Conservation (phyloP, 2,329 filamentous ascomycete genomes). For the Peltaster fructicola region DNA sequence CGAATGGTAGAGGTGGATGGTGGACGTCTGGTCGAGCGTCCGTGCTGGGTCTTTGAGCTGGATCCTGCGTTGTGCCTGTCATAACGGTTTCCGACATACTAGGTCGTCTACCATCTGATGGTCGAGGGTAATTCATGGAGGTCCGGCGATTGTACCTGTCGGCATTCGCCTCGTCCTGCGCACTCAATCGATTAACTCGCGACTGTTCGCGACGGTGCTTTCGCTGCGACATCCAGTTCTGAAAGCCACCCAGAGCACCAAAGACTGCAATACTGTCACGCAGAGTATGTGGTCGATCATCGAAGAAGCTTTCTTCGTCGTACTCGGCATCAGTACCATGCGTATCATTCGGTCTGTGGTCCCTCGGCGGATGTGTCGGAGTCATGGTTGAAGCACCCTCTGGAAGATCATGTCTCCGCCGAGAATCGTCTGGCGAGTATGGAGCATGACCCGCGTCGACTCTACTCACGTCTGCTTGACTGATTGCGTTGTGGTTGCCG, state of each 20-base stretch:
- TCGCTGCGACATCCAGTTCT: constrained; percentile 30
- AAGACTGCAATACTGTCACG: constrained; percentile 31
- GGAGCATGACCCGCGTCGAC: constrained; percentile 38
- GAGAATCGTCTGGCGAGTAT: constrained; percentile 21
- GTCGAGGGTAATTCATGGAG: constrained; percentile 13
- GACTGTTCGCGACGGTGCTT: constrained; percentile 42
- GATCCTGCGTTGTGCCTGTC: constrained; percentile 18
- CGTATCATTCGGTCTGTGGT: no score
- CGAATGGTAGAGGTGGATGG: constrained; percentile 18
- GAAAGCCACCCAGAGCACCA: constrained; percentile 15
- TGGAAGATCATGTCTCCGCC: constrained; percentile 3
- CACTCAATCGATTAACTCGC: constrained; percentile 37
- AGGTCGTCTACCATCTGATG: constrained; percentile 12
- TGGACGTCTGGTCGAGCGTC: constrained; percentile 14
- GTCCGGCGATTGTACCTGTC: constrained; percentile 18
- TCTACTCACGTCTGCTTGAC: constrained; percentile 29
- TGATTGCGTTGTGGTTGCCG: constrained; percentile 27
- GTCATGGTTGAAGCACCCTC: constrained; percentile 8
- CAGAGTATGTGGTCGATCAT: constrained; percentile 18
- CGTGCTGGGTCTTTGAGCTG: constrained; percentile 27
- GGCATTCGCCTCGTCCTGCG: constrained; percentile 28
- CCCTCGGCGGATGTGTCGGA: no score
- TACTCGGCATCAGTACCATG: no score
- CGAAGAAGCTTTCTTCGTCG: constrained; percentile 19
- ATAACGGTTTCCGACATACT: constrained; percentile 16